Conservation (phyloP, 2,329 filamentous ascomycete genomes). For the Fusarium annulatum region DNA sequence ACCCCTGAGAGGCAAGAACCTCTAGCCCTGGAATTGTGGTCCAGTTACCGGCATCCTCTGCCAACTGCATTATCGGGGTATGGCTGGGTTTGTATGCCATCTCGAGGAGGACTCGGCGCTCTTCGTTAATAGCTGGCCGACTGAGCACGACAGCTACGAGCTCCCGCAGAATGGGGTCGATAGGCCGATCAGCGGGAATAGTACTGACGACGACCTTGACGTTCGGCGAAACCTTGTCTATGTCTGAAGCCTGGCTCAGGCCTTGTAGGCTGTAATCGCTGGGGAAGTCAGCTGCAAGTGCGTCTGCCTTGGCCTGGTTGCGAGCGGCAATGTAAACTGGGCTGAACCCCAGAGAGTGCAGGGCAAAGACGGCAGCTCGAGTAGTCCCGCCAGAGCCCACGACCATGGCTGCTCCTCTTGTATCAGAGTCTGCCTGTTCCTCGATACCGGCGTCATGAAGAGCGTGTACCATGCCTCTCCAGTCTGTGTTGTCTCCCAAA, state of each 20-base stretch:
- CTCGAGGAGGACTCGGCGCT: slow-evolving; percentile 77
- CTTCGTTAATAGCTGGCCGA: slow-evolving; percentile 49
- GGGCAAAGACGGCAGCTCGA: slow-evolving; percentile 88
- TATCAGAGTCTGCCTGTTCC: slow-evolving; percentile 47
- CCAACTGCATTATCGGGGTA: slow-evolving; percentile 87
- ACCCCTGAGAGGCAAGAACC: slow-evolving; percentile 88
- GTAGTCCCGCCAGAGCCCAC: slow-evolving; percentile 93
- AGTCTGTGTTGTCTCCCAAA: slow-evolving; percentile 94
- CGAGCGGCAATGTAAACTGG: slow-evolving; percentile 91
- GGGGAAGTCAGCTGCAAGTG: slow-evolving; percentile 79
- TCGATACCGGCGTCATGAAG: slow-evolving; percentile 75
- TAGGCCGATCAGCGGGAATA: slow-evolving; percentile 87
- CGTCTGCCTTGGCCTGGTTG: slow-evolving; percentile 73
- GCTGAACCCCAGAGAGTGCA: slow-evolving; percentile 83
- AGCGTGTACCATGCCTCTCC: slow-evolving; percentile 88
- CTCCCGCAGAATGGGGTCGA: slow-evolving; percentile 77
- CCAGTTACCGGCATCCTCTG: slow-evolving; percentile 79
- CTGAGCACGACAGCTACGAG: slow-evolving; percentile 68
- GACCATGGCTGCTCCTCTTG: slow-evolving; percentile 81
- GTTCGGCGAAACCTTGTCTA: slow-evolving; percentile 62
- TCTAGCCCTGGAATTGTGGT: slow-evolving; percentile 86
- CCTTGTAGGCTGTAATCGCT: slow-evolving; percentile 74
- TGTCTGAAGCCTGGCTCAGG: slow-evolving; percentile 62
- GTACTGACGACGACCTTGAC: slow-evolving; percentile 82
- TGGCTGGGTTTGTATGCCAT: slow-evolving; percentile 95